Base-by-base conservation (phyloP, 2,329 filamentous ascomycete genomes). In the Fusarium ramigenum region DNA sequence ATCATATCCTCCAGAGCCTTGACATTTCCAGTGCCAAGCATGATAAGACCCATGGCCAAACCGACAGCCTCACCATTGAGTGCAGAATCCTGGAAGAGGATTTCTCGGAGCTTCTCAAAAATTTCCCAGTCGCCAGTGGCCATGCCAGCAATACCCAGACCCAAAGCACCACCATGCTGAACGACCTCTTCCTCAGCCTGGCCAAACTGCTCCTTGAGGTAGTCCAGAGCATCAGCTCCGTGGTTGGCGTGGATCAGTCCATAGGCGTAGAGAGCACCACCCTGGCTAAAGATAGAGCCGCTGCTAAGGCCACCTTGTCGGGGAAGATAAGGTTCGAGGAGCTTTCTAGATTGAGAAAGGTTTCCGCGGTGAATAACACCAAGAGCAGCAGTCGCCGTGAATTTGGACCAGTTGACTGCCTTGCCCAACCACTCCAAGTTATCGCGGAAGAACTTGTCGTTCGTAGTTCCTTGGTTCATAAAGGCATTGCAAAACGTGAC, bases 321-420 rank as follows among this genome's bases (percentile, higher is more conserved):
- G 19, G 96, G 96, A 14, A 99, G 90, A 79, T 99, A 99, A 7
- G 96, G 96, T 79, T 97, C 95, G 19, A 99, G 88, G 4, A 99
- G 89, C 84, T 97, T 97, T 79, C 95, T 91, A 3, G 95, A 96
- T 79, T 99, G 96, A 30, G 93, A 93, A 66, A 99, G 87, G 82
- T 99, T 99, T 63, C 96, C 96, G 50, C 95, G 93, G 83, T 99
- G 96, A 72, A 99, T 98, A 58, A 98, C 96, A 82, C 96, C 96
- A 10, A 99, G 87, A 12, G 96, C 96, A 63, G 96, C 96, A 9
- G 96, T 99, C 19, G 96, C 96, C 2, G 96, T 98, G 82, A 99
- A 99, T 82, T 99, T 99, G 69, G 95, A 98, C 96, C 96, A 99
- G 85, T 99, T 99, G 53, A 98, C 95, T 32, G 96, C 96, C 86